Evolutionary conservation across 331 rosid species (phyloP).

Genomic region (Dryas integrifolia): DNA sequence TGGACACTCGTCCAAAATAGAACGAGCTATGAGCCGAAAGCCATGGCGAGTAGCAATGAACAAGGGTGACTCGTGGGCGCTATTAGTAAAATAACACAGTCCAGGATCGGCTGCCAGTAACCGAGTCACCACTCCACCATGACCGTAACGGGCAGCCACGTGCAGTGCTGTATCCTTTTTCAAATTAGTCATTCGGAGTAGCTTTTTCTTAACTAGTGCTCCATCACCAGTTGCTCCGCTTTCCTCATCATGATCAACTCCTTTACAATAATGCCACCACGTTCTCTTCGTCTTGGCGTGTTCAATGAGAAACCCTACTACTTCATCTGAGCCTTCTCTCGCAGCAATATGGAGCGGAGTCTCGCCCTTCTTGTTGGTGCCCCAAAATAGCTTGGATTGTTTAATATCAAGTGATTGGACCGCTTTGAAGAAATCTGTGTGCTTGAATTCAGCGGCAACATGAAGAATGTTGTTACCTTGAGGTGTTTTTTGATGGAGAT

Average conservation of each 20-base stretch:
- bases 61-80: slow-evolving; percentile 19
- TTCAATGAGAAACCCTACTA: background rate
- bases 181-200: background rate
- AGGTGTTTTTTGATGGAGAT: slow-evolving; percentile 12
- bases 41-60: slow-evolving; percentile 21
- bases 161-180: slow-evolving; percentile 17
- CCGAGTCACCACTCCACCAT: background rate
- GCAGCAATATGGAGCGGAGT: slow-evolving; percentile 25
- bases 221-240: background rate
- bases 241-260: background rate
- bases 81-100: slow-evolving; percentile 8
- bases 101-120: slow-evolving; percentile 19
- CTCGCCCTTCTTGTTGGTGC: slow-evolving; percentile 17
- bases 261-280: background rate
- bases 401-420: background rate
- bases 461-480: slow-evolving; percentile 28
- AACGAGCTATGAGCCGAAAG: background rate
- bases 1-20: background rate
- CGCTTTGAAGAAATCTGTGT: background rate
- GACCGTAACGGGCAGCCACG: slow-evolving; percentile 7
- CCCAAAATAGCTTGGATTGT: background rate
- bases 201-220: background rate
- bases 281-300: background rate
- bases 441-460: slow-evolving; percentile 25
- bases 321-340: slow-evolving; percentile 10